Evolutionary conservation across 2,329 filamentous ascomycete genomes (phyloP).

Genomic region (Ophiostoma novo-ulmi): DNA sequence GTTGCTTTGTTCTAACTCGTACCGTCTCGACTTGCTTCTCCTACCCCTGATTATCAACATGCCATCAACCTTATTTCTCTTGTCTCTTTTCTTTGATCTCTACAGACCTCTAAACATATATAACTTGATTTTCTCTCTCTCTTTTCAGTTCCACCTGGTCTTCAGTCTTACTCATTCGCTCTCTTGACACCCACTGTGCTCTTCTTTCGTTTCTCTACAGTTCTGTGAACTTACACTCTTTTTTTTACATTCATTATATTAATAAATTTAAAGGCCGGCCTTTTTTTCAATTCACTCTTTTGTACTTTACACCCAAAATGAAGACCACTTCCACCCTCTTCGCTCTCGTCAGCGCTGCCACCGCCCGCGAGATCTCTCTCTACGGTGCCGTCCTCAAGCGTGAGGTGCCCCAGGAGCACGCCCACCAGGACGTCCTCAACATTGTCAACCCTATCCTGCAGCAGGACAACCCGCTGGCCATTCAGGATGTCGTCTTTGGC

Average conservation of each 20-base stretch:
- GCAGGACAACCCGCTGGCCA: constrained; percentile 46
- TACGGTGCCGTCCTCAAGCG: constrained; percentile 34
- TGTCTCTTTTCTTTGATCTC: background rate
- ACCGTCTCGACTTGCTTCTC: constrained; percentile 20
- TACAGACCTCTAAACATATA: background rate
- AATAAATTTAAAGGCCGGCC: constrained; percentile 23
- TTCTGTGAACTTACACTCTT: constrained; percentile 22
- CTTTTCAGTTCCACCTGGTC: background rate
- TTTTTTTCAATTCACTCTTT: constrained; percentile 22
- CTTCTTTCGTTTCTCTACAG: constrained; percentile 21
- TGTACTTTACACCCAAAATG: constrained; percentile 21
- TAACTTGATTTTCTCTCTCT: no score
- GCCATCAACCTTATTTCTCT: background rate
- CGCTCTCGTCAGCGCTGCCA: constrained; percentile 32
- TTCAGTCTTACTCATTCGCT: constrained; percentile 23
- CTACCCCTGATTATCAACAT: constrained; percentile 3
- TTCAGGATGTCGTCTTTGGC: constrained; percentile 44
- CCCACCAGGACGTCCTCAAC: constrained; percentile 42
- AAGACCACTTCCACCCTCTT: constrained; percentile 31
- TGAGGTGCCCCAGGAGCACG: constrained; percentile 50
- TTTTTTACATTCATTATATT: constrained; percentile 18
- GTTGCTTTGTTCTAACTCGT: constrained; percentile 18
- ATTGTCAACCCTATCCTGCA: constrained; percentile 37
- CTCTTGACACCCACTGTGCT: constrained; percentile 16
- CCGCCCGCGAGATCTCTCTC: constrained; percentile 33